Evolutionary conservation across 106 monocot genomes (phyloP).

Genomic region (Dendrobium huoshanense): DNA sequence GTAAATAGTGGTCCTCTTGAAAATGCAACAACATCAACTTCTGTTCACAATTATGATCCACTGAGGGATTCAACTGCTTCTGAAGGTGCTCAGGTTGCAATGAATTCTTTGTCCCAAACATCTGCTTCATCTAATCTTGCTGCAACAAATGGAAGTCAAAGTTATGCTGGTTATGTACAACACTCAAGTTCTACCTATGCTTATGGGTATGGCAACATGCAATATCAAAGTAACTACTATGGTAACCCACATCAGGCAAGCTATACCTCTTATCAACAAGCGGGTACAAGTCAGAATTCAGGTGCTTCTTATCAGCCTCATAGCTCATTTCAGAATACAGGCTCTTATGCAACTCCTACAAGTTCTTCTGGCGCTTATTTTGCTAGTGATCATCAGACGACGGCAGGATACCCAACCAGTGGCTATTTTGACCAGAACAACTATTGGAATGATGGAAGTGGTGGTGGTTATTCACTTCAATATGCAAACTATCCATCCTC

Average conservation of each 20-base stretch:
- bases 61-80: constrained; percentile 31
- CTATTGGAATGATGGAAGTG: constrained; percentile 49
- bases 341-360: constrained; percentile 52
- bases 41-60: constrained; percentile 54
- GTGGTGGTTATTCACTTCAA: constrained; percentile 28
- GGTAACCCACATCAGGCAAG: constrained; percentile 41
- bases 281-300: constrained; percentile 77
- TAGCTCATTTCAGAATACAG: constrained; percentile 99
- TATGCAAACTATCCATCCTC: constrained; percentile 48
- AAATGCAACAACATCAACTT: constrained; percentile 36
- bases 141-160: constrained; percentile 35
- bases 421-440: constrained; percentile 56
- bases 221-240: constrained; percentile 60
- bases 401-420: constrained; percentile 54
- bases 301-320: constrained; percentile 94
- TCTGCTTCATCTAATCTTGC: constrained; percentile 21
- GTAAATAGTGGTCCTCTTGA: constrained; percentile 22
- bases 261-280: constrained; percentile 75
- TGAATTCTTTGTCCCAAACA: constrained; percentile 24
- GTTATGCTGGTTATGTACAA: constrained; percentile 44
- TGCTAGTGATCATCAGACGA: constrained; percentile 91
- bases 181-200: constrained; percentile 40
- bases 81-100: constrained; percentile 25
- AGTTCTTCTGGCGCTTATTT: constrained; percentile 87
- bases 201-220: constrained; percentile 38